Conservation (phyloP, 2,329 filamentous ascomycete genomes). For the Microdochium paspali region DNA sequence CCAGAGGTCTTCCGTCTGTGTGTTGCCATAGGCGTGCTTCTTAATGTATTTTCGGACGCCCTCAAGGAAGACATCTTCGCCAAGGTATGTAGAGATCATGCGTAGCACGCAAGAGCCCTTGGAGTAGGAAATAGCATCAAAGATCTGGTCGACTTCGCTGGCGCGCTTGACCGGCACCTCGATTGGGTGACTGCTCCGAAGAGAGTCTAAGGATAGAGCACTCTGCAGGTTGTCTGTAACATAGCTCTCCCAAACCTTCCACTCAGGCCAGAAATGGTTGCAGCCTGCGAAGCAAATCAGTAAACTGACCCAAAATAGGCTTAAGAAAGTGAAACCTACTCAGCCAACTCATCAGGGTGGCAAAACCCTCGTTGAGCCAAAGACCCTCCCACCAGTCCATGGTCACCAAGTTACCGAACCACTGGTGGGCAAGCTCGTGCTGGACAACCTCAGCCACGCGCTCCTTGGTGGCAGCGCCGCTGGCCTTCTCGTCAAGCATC, state of each 20-base stretch:
- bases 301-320: conserved; percentile 3
- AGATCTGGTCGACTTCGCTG: conserved; percentile 96
- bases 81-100: conserved; percentile 94
- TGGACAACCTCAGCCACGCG: conserved; percentile 92
- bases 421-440: conserved; percentile 94
- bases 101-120: conserved; percentile 93
- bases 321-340: conserved; percentile 14
- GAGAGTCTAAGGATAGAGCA: conserved; percentile 77
- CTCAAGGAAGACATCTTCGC: conserved; percentile 87
- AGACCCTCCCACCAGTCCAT: conserved; percentile 99
- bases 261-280: conserved; percentile 92
- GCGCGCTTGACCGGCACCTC: conserved; percentile 93
- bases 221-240: conserved; percentile 88
- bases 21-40: conserved; percentile 96
- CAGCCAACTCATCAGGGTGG: conserved; percentile 81
- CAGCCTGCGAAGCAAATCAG: conserved; percentile 54
- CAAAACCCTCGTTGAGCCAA: conserved; percentile 92
- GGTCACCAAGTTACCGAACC: conserved; percentile 95
- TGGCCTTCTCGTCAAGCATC: conserved; percentile 84
- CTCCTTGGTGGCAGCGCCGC: conserved; percentile 82
- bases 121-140: conserved; percentile 94
- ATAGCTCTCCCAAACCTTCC: conserved; percentile 96
- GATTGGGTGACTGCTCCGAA: conserved; percentile 92
- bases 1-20: conserved; percentile 85
- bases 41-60: conserved; percentile 86